Base-by-base conservation (phyloP, 495 filamentous ascomycete genomes). In the Parachaetomium inaequale region DNA sequence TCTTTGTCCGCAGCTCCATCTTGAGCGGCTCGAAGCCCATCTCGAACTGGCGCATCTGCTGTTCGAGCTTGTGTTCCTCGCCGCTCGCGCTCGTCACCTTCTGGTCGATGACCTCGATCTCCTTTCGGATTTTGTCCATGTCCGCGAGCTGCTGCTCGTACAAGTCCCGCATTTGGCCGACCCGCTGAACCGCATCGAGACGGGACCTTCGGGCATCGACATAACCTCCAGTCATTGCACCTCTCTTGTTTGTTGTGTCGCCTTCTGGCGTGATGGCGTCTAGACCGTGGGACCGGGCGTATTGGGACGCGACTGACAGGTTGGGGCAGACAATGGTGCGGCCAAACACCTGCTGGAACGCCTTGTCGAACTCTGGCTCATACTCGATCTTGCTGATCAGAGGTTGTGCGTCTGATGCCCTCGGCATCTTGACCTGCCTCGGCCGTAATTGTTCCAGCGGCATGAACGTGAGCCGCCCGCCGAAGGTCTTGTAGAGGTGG, bases 391-490 rank as follows among this genome's bases (percentile, higher is more conserved):
- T 96, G 66, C 86, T 85, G 55, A 97, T 84, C 76, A 98, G 85
- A 4, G 90, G 89, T 28, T 93, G 81, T 6, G 91, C 92, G 75
- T 98, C 95, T 51, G 85, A 88, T 2, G 92, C 88, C 51, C 88
- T 87, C 6, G 94, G 95, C 66, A 96, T 83, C 62, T 92, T 92
- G 25, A 81, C 72, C 5, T 83, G 78, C 61, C 82, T 85, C 2
- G 86, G 82, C 43, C 83, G 83, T 40, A 98, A 76, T 23, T 90
- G 86, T 55, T 91, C 92, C 11, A 99, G 79, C 1, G 94, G 94
- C 85, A 99, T 92, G 66, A 96, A 97, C 2, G 95, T 98, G 29
- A 98, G 82, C 67, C 94, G 85, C n/a, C 94, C 94, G 19, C 88
- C 84, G 59, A 84, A 87, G 58, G 87, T 84, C 56, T 88, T 89